A percentile compares a stretch with the other conserved stretches of the same genome.
Conservation (phyloP, 192 early-diverging fungal species). For the Globomyces pollinis-pini region DNA sequence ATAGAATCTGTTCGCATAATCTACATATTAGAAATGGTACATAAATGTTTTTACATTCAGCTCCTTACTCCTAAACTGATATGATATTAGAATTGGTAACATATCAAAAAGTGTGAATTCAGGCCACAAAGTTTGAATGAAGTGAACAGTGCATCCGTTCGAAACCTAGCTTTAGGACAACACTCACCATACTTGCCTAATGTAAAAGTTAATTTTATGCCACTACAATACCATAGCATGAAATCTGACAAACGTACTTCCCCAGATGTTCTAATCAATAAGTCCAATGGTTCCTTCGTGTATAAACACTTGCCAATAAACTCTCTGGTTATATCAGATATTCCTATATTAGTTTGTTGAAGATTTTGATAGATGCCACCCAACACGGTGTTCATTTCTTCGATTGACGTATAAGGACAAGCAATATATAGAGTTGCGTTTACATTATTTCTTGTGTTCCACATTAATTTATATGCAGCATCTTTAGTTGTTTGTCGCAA, state of each 20-base stretch:
- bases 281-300: constrained; percentile 63
- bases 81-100: constrained; percentile 59
- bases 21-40: too few species aligned
- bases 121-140: constrained; percentile 88
- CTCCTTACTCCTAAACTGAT: too few species aligned
- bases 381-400: constrained; percentile 77
- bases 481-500: constrained; percentile 53
- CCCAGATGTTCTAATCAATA: constrained; percentile 90
- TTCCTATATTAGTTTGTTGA: constrained; percentile 38
- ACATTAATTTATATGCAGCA: constrained; percentile 58
- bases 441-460: constrained; percentile 44
- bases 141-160: constrained; percentile 70
- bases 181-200: neutral
- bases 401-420: constrained; percentile 82
- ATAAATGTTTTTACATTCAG: too few species aligned
- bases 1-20: too few species aligned
- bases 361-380: constrained; percentile 41
- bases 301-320: constrained; percentile 54
- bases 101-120: constrained; percentile 88
- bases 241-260: constrained; percentile 93
- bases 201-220: neutral
- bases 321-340: constrained; percentile 53
- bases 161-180: constrained; percentile 16
- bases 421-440: constrained; percentile 83
- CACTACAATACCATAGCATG: constrained; percentile 74